These are phyloP conservation scores for Planoprotostelium fungivorum DNA, from an alignment of 78 protist species.

Conservation along the genomic window DNA sequence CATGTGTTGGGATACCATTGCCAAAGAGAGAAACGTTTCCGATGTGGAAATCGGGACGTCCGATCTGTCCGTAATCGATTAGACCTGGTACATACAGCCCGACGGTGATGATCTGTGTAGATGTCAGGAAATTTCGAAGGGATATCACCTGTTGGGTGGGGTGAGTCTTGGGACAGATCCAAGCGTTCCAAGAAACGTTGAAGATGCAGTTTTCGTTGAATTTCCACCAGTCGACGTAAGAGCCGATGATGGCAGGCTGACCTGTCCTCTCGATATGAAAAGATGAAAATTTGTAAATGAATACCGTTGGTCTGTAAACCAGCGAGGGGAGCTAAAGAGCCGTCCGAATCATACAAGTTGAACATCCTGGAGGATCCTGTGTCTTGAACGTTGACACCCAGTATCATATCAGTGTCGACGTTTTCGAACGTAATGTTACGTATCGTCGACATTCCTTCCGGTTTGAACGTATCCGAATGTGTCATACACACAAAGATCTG, in stretches of 20 bases:
- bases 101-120: conserved; percentile 2
- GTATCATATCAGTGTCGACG: not conserved
- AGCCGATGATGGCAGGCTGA: conserved; percentile 20
- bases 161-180: conserved; percentile 10
- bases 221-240: conserved; percentile 45
- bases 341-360: conserved; percentile 44
- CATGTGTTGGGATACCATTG: conserved; percentile 16
- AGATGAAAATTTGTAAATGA: not conserved
- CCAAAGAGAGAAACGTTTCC: conserved; percentile 35
- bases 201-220: conserved; percentile 8
- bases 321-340: not conserved
- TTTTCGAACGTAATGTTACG: conserved; percentile 11
- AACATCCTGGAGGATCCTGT: conserved; percentile 37
- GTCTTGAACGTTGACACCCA: conserved; percentile 21
- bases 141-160: not conserved
- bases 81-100: conserved; percentile 16
- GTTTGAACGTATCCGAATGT: conserved; percentile 46
- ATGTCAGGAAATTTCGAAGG: not conserved
- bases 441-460: conserved; percentile 47
- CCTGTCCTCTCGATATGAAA: not conserved
- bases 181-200: conserved; percentile 5
- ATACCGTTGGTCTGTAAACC: not conserved
- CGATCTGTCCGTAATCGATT: conserved; percentile 8
- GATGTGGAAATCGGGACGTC: not conserved
- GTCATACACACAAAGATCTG: conserved; percentile 46